Evolutionary conservation across 2,329 filamentous ascomycete species (phyloP), one percentile per base, ranked within the genome.

Genomic region (Aspergillus pseudotamarii): DNA sequence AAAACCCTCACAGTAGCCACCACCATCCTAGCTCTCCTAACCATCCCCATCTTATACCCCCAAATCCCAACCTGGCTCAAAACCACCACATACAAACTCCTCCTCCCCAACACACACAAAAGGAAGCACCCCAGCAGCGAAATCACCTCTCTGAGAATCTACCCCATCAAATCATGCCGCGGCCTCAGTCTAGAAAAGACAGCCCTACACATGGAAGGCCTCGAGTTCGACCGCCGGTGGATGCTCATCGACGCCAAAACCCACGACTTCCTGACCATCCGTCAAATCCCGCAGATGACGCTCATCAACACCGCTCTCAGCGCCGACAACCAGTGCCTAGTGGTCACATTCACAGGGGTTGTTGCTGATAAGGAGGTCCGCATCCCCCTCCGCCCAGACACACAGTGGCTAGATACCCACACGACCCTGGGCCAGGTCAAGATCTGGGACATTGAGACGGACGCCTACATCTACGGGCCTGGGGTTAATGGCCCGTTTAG

Each of bases 161-260:
- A 89, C 71, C 88, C 88, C 14, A 86, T 90, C 70, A 90, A 90
- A 71, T 89, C 87, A 64, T 90, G 88, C 68, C 86, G 88, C 53
- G 88, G 88, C 11, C 80, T 90, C 67, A 79, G 83, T 46, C 78
- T 89, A 11, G 73, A 81, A 19, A 81, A 79, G 3, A 82, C 85
- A 2, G 79, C 77, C 5, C 78, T 90, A 1, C 79, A 84, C 38
- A 82, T 81, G 53, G 83, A 85, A 4, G 88, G 88, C 0, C 80
- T 90, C 12, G 85, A 87, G 51, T 79, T 89, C 14, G 88, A 90
- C 72, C 80, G 88, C 8, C 84, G 86, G 66, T 90, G 88, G 87
- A 90, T 90, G 88, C 87, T 89, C 74, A 81, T 89, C 55, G 81
- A 85, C 38, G 80, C 82, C 2, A 77, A 81, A 19, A 80, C 78